Conservation (phyloP, 345 rosid genomes). For the Excoecaria cochinchinensis region DNA sequence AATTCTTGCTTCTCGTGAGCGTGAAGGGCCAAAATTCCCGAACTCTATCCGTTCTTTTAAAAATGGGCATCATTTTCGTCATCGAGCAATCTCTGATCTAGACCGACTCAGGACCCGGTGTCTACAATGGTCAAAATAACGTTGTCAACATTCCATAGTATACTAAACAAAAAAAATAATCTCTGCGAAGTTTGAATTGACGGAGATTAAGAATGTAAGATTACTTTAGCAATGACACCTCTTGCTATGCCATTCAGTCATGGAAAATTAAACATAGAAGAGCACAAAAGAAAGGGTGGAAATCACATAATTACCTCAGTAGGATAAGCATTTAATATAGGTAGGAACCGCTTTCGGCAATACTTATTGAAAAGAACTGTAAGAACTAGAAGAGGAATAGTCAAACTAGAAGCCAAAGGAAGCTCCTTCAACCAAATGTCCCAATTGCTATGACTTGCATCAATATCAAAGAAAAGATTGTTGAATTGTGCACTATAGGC, state of each 20-base stretch:
- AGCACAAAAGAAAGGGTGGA: neutral
- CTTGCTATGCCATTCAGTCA: neutral
- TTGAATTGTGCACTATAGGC: slow-evolving; percentile 75
- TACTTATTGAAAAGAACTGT: slow-evolving; percentile 71
- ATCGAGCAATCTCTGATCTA: no score
- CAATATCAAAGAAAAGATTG: slow-evolving; percentile 68
- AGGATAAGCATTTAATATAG: slow-evolving; percentile 63
- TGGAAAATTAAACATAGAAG: neutral
- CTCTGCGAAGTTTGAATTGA: neutral
- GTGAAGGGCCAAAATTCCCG: no score
- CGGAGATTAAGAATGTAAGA: neutral
- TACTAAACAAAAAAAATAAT: no score
- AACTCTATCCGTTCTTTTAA: no score
- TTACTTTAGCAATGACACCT: neutral
- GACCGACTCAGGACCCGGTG: no score
- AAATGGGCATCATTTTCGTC: no score
- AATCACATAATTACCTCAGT: slow-evolving; percentile 54
- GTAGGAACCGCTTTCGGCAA: slow-evolving; percentile 72
- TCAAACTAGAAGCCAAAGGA: slow-evolving; percentile 70
- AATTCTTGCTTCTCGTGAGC: no score
- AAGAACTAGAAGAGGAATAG: slow-evolving; percentile 74
- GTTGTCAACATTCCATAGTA: no score
- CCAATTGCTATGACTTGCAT: slow-evolving; percentile 90
- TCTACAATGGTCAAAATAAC: no score
- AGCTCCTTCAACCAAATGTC: slow-evolving; percentile 77